Conservation (phyloP, 1,284 basidiomycete species). For the Cryptococcus sp. region DNA sequence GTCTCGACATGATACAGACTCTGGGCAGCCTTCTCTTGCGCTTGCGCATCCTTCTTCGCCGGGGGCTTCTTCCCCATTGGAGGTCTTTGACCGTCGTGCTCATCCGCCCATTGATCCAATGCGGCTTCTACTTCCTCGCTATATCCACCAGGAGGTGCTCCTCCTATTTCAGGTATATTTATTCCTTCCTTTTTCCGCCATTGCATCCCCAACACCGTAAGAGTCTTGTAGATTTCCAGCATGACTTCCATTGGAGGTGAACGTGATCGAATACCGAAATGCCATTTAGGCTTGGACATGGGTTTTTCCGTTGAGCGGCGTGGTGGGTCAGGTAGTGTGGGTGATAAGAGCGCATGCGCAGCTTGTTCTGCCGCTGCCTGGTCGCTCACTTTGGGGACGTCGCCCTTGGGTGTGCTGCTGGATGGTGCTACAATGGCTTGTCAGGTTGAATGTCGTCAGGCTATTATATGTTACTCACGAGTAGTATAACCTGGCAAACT, state of each 20-base stretch:
- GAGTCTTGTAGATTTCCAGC: constrained; percentile 94
- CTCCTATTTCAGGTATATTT: constrained; percentile 67
- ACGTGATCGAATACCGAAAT: constrained; percentile 93
- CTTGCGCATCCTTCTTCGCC: constrained; percentile 52
- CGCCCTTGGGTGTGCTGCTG: not conserved
- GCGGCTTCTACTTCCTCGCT: constrained; percentile 44
- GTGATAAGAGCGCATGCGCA: constrained; percentile 40
- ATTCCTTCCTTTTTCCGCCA: constrained; percentile 67
- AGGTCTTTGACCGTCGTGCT: constrained; percentile 36
- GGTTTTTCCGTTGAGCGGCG: constrained; percentile 35
- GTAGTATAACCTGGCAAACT: constrained; percentile 64
- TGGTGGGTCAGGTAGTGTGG: constrained; percentile 13
- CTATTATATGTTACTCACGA: constrained; percentile 21
- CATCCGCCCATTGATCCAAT: constrained; percentile 56
- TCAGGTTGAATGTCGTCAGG: too few species aligned
- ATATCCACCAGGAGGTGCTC: constrained; percentile 39
- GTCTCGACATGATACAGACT: constrained; percentile 93
- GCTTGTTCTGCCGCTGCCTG: constrained; percentile 47
- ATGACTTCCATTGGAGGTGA: constrained; percentile 99
- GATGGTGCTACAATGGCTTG: too few species aligned
- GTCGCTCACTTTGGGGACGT: not conserved
- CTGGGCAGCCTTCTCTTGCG: constrained; percentile 57
- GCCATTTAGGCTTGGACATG: constrained; percentile 73
- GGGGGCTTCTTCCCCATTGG: constrained; percentile 42
- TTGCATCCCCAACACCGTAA: constrained; percentile 93